These are phyloP conservation scores for Fusarium sp. DNA, from an alignment of 2,329 filamentous ascomycete species.

Conservation along the genomic window DNA sequence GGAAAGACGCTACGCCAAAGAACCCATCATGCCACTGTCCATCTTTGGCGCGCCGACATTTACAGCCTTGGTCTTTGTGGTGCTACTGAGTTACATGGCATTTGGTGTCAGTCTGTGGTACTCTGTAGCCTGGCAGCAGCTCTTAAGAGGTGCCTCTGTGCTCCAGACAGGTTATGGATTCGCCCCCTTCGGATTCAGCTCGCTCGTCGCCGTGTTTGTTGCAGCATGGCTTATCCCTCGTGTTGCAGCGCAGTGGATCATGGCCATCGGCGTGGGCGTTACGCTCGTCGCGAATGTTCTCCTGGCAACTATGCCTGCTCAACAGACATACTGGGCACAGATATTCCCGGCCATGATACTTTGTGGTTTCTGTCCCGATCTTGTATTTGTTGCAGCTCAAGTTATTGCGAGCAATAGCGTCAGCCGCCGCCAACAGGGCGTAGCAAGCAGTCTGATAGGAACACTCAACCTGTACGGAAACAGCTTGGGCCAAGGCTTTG, in stretches of 20 bases:
- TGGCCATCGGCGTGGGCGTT: conserved; percentile 52
- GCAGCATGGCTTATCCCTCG: conserved; percentile 57
- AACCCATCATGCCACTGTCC: conserved; percentile 57
- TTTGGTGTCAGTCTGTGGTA: conserved; percentile 61
- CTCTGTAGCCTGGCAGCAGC: conserved; percentile 55
- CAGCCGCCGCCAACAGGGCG: conserved; percentile 57
- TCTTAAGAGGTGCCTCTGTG: conserved; percentile 53
- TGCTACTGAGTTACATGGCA: conserved; percentile 58
- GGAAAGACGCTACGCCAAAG: conserved; percentile 51
- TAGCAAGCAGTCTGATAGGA: conserved; percentile 60
- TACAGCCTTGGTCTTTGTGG: conserved; percentile 52
- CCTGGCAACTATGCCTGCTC: conserved; percentile 54
- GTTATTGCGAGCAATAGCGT: conserved; percentile 64
- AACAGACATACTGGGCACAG: conserved; percentile 54
- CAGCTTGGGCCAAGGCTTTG: conserved; percentile 47
- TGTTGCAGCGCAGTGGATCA: conserved; percentile 57
- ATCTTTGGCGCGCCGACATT: conserved; percentile 58
- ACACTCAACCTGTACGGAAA: conserved; percentile 48
- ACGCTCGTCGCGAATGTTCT: conserved; percentile 16
- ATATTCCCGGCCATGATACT: conserved; percentile 52
- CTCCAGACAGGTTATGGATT: conserved; percentile 1
- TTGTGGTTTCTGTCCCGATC: conserved; percentile 55
- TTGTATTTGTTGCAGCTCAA: conserved; percentile 60
- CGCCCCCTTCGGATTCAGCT: conserved; percentile 8
- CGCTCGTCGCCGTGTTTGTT: conserved; percentile 10